Conservation (phyloP, 805 yeast genomes). For the Teunomyces kruisii region DNA sequence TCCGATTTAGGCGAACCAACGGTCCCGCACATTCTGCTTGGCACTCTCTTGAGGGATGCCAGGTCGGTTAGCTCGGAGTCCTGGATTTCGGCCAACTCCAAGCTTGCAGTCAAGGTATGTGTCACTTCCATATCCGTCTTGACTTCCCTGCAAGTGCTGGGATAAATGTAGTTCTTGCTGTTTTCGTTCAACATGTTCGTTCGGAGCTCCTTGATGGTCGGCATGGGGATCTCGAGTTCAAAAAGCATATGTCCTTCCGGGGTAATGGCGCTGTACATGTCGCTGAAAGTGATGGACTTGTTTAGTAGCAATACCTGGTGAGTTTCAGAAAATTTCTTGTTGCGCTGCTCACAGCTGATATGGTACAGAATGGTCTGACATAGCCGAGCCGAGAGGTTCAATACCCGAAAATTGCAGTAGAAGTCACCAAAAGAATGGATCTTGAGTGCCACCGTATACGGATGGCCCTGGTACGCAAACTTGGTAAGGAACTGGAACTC, state of each 20-base stretch:
- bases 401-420: not conserved
- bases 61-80: not conserved
- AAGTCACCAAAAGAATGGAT: not conserved
- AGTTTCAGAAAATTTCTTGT: not conserved
- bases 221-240: slow-evolving; percentile 1
- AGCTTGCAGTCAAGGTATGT: slow-evolving; percentile 10
- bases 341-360: not conserved
- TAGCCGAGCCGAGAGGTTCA: not conserved
- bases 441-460: not conserved
- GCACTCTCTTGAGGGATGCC: too few species aligned
- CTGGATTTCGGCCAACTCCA: slow-evolving; percentile 8
- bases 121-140: slow-evolving; percentile 8
- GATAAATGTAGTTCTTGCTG: slow-evolving; percentile 2
- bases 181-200: not conserved
- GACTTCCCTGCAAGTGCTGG: slow-evolving; percentile 6
- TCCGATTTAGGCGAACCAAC: not conserved
- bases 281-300: not conserved
- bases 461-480: slow-evolving; percentile 13
- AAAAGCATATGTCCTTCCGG: slow-evolving; percentile 1
- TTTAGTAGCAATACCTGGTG: not conserved
- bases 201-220: slow-evolving; percentile 1
- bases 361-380: not conserved
- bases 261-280: not conserved
- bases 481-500: slow-evolving; percentile 15
- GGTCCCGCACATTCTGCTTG: not conserved